Base-by-base conservation (phyloP, 768 basidiomycete genomes). In the Crepidotus variabilis region DNA sequence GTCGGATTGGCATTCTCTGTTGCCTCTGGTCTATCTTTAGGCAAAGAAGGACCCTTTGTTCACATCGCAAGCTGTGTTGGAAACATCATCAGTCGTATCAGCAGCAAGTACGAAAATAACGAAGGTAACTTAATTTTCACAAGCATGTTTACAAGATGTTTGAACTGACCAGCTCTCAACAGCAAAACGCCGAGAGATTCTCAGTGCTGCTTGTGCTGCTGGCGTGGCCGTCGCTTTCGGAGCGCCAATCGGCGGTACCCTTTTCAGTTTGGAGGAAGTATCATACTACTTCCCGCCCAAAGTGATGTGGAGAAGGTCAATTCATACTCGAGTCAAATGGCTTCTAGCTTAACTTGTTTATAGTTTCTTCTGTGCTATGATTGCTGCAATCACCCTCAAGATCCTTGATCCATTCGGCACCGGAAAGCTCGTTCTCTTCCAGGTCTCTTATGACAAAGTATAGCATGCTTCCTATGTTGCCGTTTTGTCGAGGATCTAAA, bases 141-240 rank as follows among this genome's bases (percentile, higher is more conserved):
- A 28, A 28, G 28, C 8, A 28, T 8, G 3, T 28, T 28, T n/a
- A n/a, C n/a, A n/a, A 28, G 4, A 28, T 28, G 28, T 28, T 28
- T 8, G 28, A 28, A 28, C 28, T 28, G 28, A 28, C 3, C 28
- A 4, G 4, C 8, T 8, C 28, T 8, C 28, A 8, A 23, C 56
- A 94, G 94, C 85, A 13, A 98, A 98, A 69, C 82, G 95, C 47
- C 85, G 97, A 49, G 97, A 98, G 73, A 87, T 99, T 53, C 75
- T 99, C 35, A 94, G 92, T 58, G 97, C 97, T 10, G 94, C 95
- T 24, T 92, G 94, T 68, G 97, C 96, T 6, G 97, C 97, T 21
- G 97, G 97, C 24, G 97, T 99, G 10, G 92, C 96, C 6, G 96
- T 98, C 22, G 92, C 95, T 0, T 98, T 98, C 66, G 96, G 96